Base-by-base conservation (phyloP, 179 eudicot species). In the Nepenthes alata region DNA sequence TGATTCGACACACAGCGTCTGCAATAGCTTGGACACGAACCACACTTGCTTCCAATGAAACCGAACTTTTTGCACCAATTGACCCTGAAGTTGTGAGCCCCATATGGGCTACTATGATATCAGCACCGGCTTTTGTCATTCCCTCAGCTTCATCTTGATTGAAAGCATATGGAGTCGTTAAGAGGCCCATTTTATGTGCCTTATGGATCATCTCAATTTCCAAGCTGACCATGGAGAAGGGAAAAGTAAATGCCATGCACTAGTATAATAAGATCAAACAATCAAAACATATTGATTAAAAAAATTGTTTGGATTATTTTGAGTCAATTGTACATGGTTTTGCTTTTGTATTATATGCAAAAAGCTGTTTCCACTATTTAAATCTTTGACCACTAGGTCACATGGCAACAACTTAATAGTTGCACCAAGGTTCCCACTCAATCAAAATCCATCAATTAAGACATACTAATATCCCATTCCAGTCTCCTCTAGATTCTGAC, bases 61-160 rank as follows among this genome's bases (percentile, higher is more conserved):
- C 70, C 44, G 90, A 70, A 15, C 97, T 93, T 73, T 87, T 81
- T 45, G 98, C 98, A 75, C 97, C 98, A 66, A 89, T 87, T 49
- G 98, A 80, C 41, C 98, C 98, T 47, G 91, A 83, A 57, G 97
- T 89, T n/a, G 95, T 93, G 54, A 93, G 83, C 44, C 97, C 98
- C 98, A 93, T 83, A 73, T 93, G 98, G 8, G 97, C 98, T 58
- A 93, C 98, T 38, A 93, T 75, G 53, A 93, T 76, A 75, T 90
- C 90, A 56, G 98, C 98, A 65, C 98, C 98, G 53, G 91, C 98
- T 75, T 83, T 82, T 36, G 97, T 84, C 98, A 93, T 89, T 72
- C 80, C 85, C 58, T 58, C 66, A 47, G 98, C 86, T 78, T 93
- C 98, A 59, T 85, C 86, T 71, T 77, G 76, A 53, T 82, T 87